A percentile compares a stretch with the other conserved stretches of the same genome.
Evolutionary conservation across 768 basidiomycete species (phyloP).

Genomic region (Podaxis mareebaensis): DNA sequence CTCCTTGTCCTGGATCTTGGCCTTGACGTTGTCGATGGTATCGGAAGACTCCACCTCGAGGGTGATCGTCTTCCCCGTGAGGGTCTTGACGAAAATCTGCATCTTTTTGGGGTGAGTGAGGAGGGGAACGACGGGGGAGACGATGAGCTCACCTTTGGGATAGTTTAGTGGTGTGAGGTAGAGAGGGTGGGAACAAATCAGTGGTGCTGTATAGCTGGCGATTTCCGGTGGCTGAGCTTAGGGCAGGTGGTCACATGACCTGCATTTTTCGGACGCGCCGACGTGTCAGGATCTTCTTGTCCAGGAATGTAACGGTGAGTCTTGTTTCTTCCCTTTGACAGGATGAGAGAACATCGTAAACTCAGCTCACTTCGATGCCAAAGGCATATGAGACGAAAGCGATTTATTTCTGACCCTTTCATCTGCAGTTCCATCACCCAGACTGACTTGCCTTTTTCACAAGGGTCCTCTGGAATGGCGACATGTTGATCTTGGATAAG

Average conservation of each 20-base stretch:
- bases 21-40: slow-evolving; percentile 96
- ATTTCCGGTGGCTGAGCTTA: slow-evolving; percentile 40
- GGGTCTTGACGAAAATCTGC: slow-evolving; percentile 73
- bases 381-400: slow-evolving; percentile 55
- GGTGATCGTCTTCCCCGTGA: slow-evolving; percentile 97
- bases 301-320: slow-evolving; percentile 15
- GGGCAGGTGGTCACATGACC: slow-evolving; percentile 34
- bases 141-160: slow-evolving; percentile 33
- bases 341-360: slow-evolving; percentile 35
- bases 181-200: slow-evolving; percentile 28
- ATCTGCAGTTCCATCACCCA: neutral
- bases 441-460: neutral
- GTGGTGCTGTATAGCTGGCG: slow-evolving; percentile 28
- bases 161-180: slow-evolving; percentile 23
- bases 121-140: slow-evolving; percentile 14
- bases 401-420: slow-evolving; percentile 39
- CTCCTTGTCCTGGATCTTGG: slow-evolving; percentile 61
- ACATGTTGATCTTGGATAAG: neutral
- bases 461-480: neutral
- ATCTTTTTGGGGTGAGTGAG: slow-evolving; percentile 31
- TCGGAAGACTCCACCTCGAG: slow-evolving; percentile 97
- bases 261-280: slow-evolving; percentile 10
- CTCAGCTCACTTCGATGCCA: slow-evolving; percentile 71
- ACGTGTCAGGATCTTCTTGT: slow-evolving; percentile 17
- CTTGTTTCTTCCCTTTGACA: slow-evolving; percentile 1